These are phyloP conservation scores for Pseudocercospora fuligena DNA, from an alignment of 2,329 filamentous ascomycete genomes.

Conservation along the genomic window DNA sequence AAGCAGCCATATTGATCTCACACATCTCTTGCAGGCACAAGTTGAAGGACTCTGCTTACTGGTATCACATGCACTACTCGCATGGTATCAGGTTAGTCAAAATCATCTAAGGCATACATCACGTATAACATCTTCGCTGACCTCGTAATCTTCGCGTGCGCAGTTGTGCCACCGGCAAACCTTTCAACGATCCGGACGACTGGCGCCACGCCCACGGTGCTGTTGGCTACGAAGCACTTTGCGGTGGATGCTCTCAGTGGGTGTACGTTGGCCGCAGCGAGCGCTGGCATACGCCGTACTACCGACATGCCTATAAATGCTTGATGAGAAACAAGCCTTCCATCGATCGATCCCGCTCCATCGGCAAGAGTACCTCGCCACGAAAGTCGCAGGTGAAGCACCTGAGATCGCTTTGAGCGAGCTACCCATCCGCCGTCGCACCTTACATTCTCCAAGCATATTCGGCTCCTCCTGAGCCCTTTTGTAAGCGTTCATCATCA, in stretches of 20 bases:
- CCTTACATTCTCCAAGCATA: constrained; percentile 12
- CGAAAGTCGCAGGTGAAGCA: not conserved
- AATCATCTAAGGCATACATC: not conserved
- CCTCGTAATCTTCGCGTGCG: not conserved
- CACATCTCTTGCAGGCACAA: constrained; percentile 56
- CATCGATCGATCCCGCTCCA: constrained; percentile 14
- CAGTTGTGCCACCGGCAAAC: constrained; percentile 72
- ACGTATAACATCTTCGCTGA: not conserved
- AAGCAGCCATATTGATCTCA: not conserved
- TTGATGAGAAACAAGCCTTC: constrained; percentile 23
- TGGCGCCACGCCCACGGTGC: constrained; percentile 79
- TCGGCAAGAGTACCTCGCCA: constrained; percentile 23
- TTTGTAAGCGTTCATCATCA: constrained; percentile 26
- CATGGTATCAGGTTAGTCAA: constrained; percentile 70
- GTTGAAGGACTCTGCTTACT: constrained; percentile 87
- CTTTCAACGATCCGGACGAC: constrained; percentile 78
- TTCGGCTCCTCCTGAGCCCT: constrained; percentile 28
- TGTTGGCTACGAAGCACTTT: constrained; percentile 80
- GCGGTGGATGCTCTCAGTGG: constrained; percentile 78
- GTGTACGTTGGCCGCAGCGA: constrained; percentile 81
- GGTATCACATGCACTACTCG: constrained; percentile 83
- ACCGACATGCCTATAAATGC: constrained; percentile 81
- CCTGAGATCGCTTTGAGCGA: not conserved
- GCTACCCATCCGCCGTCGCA: not conserved
- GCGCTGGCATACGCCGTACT: constrained; percentile 93